Base-by-base conservation (phyloP, 371 early-diverging fungal genomes). In the Mortierella sp. region DNA sequence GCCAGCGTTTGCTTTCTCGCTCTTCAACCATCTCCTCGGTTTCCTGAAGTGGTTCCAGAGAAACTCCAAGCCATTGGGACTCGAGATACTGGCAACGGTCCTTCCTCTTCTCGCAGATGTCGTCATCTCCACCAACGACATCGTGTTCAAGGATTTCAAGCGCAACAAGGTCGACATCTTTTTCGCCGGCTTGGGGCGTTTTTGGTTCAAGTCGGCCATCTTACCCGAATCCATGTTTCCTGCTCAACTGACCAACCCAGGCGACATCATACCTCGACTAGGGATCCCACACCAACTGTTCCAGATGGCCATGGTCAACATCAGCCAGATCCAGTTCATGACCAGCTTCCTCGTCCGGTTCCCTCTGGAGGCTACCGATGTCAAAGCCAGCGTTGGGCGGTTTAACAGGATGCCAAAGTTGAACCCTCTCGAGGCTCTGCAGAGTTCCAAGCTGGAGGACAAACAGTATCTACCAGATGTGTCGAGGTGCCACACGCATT, bases 21-120 rank as follows among this genome's bases (percentile, higher is more conserved):
- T 93, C 58, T 93, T 93, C 84, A 94, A 94, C 58, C 92, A 93
- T 75, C 83, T 94, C n/a, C 89, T 92, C 2, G 94, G 94, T 11
- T 90, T 92, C 79, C 82, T 93, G 10, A 93, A 93, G 75, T 93
- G 93, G 92, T 84, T 89, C 49, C 86, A 86, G 63, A 76, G 80
- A 56, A 76, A 71, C 68, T 86, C 90, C 0, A 87, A 91, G 21
- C 92, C 93, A 70, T 79, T 79, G 29, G 90, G 90, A 10, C 65
- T 75, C 4, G 90, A 91, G 49, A 91, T 91, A 5, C 80, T 93
- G 0, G 74, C 83, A 0, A 49, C 90, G 1, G 85, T 91, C 1
- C 90, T 93, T 44, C 93, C 94, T 0, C 78, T 93, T 27, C 72
- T 93, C 70, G 90, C 91, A 2, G 91, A 93, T 65, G 75, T 94